Evolutionary conservation across 768 basidiomycete species (phyloP).

Genomic region (Hemileccinum rubropunctum): DNA sequence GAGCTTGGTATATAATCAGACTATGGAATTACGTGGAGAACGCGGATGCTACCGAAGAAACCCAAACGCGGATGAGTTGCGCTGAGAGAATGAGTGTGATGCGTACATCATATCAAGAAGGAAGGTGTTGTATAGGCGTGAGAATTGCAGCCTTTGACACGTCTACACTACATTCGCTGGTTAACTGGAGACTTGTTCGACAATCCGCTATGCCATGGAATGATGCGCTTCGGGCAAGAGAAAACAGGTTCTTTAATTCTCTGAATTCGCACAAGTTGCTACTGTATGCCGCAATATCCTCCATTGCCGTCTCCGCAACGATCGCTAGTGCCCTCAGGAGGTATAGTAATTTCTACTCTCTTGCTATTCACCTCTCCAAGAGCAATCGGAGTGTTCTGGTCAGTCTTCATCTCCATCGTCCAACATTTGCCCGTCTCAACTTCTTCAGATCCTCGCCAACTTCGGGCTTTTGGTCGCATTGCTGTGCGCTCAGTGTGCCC

Average conservation of each 20-base stretch:
- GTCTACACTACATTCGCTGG: neutral
- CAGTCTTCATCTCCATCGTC: conserved; percentile 21
- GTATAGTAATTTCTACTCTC: conserved; percentile 91
- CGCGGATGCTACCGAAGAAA: too few relatives aligned
- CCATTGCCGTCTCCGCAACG: conserved; percentile 66
- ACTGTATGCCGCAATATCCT: conserved; percentile 67
- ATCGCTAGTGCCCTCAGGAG: conserved; percentile 77
- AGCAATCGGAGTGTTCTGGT: conserved; percentile 93
- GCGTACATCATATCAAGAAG: too few relatives aligned
- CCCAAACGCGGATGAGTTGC: too few relatives aligned
- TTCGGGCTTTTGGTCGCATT: conserved; percentile 80
- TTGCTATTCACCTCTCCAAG: conserved; percentile 88
- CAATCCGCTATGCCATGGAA: conserved; percentile 46
- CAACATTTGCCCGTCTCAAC: conserved; percentile 3
- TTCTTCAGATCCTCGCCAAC: conserved; percentile 79
- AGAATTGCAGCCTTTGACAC: conserved; percentile 15
- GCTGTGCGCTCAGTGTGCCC: conserved; percentile 71
- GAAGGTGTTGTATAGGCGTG: too few relatives aligned
- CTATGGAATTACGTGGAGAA: too few relatives aligned
- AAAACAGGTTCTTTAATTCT: conserved; percentile 47
- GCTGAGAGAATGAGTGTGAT: too few relatives aligned
- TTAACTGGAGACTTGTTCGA: neutral
- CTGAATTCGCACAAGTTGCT: conserved; percentile 63
- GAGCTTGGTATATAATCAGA: too few relatives aligned
- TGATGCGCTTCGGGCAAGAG: conserved; percentile 48